Percentiles rank a stretch among this genome's conserved stretches.
phyloP scores from a whole-genome alignment of 805 yeast species.

The Yamadazyma laniorum region DNA sequence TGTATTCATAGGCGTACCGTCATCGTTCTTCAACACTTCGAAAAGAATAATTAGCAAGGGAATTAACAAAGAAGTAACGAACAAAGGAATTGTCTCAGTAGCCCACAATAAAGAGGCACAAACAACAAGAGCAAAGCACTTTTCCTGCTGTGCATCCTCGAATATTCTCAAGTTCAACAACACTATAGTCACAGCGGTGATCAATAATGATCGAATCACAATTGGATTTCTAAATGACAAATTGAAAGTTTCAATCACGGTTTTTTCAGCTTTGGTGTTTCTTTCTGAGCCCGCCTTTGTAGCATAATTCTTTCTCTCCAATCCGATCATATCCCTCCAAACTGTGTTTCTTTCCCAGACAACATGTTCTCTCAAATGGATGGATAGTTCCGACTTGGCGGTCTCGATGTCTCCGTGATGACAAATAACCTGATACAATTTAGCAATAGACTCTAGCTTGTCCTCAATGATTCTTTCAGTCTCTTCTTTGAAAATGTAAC shows the following conservation, averaged over 20 bases:
- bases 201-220: conserved; percentile 44
- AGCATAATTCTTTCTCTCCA: conserved; percentile 75
- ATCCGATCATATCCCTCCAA: conserved; percentile 56
- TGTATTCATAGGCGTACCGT: conserved; percentile 45
- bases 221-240: conserved; percentile 33
- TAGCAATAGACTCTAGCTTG: conserved; percentile 30
- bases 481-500: conserved; percentile 38
- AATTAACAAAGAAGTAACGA: conserved; percentile 79
- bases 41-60: conserved; percentile 79
- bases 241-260: conserved; percentile 17
- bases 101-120: conserved; percentile 92
- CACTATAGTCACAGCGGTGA: conserved; percentile 46
- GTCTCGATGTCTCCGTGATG: conserved; percentile 41
- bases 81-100: conserved; percentile 88
- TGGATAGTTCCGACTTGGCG: conserved; percentile 54
- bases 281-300: conserved; percentile 20
- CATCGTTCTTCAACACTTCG: conserved; percentile 60
- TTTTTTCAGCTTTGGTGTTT: conserved; percentile 7
- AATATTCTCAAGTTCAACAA: conserved; percentile 31
- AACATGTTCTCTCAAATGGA: conserved; percentile 54
- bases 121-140: conserved; percentile 73
- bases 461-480: conserved; percentile 32
- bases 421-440: conserved; percentile 38
- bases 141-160: conserved; percentile 33
- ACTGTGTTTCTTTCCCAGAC: conserved; percentile 57